Evolutionary conservation across 2,329 filamentous ascomycete genomes (phyloP), one percentile per base, ranked within the genome.

Genomic region (Colletotrichum scovillei): DNA sequence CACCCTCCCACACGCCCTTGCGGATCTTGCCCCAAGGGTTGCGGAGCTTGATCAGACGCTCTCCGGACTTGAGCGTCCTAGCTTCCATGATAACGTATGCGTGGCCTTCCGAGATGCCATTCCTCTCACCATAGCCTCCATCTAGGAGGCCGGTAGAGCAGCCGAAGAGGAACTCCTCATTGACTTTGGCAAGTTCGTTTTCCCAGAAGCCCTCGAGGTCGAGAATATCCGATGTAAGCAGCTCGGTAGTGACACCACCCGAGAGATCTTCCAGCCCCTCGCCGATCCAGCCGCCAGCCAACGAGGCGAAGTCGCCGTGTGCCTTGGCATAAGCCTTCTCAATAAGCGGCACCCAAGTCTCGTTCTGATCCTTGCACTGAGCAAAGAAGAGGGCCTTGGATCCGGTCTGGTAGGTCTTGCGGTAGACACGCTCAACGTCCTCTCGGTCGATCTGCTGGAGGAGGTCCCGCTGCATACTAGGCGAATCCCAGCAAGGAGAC

Each of bases 261-360:
- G 88, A 91, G 12, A 92, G 83, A 80, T 93, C 88, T 76, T 88
- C 89, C 2, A 90, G 77, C 2, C 85, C 89, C 77, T 91, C 89
- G 5, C 89, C 92, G n/a, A 92, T 92, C 82, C 92, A 94, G 8
- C 93, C 93, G 30, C 93, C 92, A 38, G 91, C 87, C 49, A 95
- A 90, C 0, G 92, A 89, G 19, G 87, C 90, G 76, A 93, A 95
- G 76, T 95, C 93, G 3, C 93, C 94, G 77, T 97, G 94, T 0
- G 93, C 93, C 81, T 97, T 97, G 24, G 94, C 94, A 79, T 94
- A 96, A 1, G 94, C 94, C 81, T 96, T 96, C 78, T 96, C 94
- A 2, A 95, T 85, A 28, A 97, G 83, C 0, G 94, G 93, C 5
- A 96, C 86, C 94, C 94, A 97, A 0, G 93, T 96, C 81, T 96